Base-by-base conservation (phyloP, 2,329 filamentous ascomycete genomes). In the Trichoderma hamatum region DNA sequence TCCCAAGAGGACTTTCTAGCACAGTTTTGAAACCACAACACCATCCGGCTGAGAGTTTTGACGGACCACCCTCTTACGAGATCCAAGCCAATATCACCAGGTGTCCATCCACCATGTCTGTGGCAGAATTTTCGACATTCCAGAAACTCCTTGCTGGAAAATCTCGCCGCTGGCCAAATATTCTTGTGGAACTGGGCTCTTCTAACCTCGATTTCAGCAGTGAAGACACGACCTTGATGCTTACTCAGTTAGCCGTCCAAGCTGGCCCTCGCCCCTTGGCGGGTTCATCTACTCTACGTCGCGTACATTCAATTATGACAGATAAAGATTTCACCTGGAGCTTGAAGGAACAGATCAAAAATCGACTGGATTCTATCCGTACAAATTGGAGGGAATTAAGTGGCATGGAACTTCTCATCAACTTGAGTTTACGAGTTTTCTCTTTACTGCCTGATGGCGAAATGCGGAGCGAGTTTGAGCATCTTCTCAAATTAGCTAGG, bases 371-470 rank as follows among this genome's bases (percentile, higher is more conserved):
- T 0, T 73, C 75, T 0, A 84, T 92, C 9, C 74, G 76, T 0
- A 75, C 79, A 0, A 91, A 88, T 55, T 90, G 88, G 85, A 82
- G 88, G 0, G 89, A 92, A 70, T 79, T 78, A 0, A 76, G 86
- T 63, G 81, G 82, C 16, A 90, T 92, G 87, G 84, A 87, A 5
- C 80, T 84, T 0, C 66, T 90, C 1, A 81, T 90, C 5, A 85
- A 82, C 0, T 72, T 91, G 0, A 73, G 80, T 0, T 73, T 88
- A 0, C 82, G 85, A 2, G 72, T 76, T 1, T 81, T 73, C 63
- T 36, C 73, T 69, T 16, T 70, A 5, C 43, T 32, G 24, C 39
- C 58, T 3, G 49, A 46, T 1, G 43, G 6, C 0, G 55, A 67
- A 1, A 72, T 73, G 7, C 67, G 73, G 10, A 19, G 46, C 11